A percentile compares a stretch with the other conserved stretches of the same genome.
phyloP scores from a whole-genome alignment of 257 asterid species.

The Solanum acaule region DNA sequence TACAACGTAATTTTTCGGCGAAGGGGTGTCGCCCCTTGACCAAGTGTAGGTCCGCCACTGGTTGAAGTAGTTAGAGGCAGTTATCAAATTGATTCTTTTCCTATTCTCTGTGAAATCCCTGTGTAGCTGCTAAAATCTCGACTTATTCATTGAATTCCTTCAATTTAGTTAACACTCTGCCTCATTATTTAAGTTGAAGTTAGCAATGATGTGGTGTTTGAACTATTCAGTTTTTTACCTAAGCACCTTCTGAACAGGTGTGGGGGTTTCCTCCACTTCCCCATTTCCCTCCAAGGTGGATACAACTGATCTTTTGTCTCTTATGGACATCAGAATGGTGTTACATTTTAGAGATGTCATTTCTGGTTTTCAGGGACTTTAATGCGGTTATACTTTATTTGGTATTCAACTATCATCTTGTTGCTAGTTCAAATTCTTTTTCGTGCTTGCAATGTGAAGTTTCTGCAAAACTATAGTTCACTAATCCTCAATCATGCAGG shows the following conservation, averaged over 20 bases:
- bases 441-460: not conserved
- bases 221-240: not conserved
- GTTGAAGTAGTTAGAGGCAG: not conserved
- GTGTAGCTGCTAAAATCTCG: not conserved
- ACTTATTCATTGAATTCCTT: not conserved
- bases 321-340: not conserved
- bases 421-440: not conserved
- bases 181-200: not conserved
- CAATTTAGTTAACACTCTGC: not conserved
- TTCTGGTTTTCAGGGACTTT: not conserved
- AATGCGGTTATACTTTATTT: not conserved
- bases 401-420: not conserved
- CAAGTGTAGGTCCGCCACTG: too few species aligned
- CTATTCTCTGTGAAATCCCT: not conserved
- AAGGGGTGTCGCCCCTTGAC: too few species aligned
- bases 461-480: not conserved
- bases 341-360: not conserved
- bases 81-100: not conserved
- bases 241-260: not conserved
- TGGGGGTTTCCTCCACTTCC: not conserved
- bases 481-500: constrained; percentile 30
- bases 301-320: not conserved
- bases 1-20: too few species aligned
- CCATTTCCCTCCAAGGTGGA: not conserved
- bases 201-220: not conserved